Base-by-base conservation (phyloP, 148 eudicot genomes). In the Heliosperma pusillum region DNA sequence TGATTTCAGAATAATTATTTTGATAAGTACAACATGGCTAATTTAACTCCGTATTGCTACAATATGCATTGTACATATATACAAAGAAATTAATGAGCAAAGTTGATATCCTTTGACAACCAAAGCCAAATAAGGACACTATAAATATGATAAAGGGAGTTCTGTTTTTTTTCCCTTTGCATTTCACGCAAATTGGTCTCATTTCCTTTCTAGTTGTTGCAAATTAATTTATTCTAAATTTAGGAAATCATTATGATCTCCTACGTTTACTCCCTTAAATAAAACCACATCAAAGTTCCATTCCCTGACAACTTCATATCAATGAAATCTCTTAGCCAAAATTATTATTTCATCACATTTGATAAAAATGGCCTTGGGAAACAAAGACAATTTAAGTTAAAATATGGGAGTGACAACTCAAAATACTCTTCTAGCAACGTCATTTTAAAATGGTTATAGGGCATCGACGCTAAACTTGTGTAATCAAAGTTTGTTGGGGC, bases 201-300 rank as follows among this genome's bases (percentile, higher is more conserved):
- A 30, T 61, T 61, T 9, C 30, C 10, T 60, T 60, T 10, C 13
- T 64, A 5, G 10, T 68, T 50, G 42, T 59, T 74, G 53, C 5
- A 30, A 19, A 1, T 65, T 22, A 60, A 24, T 60, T 60, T 30
- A 2, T n/a, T 30, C 45, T 65, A 30, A 65, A 33, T 15, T 65
- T 33, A 33, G 69, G n/a, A 19, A 65, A n/a, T 65, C 17, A 30
- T 17, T 65, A 65, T 33, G 69, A 65, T 33, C 45, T 65, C 69
- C 45, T 42, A 65, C 11, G 17, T 65, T 65, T 30, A 42, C 47
- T 65, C 45, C 7, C 69, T 61, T 25, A 12, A 25, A 15, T 36
- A 26, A 63, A 63, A 26, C 5, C 16, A 26, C 4, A 26, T 63
- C 40, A n/a, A 26, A 26, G 40, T 0, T 11, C 66, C 15, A 15